Evolutionary conservation across 1,284 basidiomycete species (phyloP).

Genomic region (Salmacisia buchloeana): DNA sequence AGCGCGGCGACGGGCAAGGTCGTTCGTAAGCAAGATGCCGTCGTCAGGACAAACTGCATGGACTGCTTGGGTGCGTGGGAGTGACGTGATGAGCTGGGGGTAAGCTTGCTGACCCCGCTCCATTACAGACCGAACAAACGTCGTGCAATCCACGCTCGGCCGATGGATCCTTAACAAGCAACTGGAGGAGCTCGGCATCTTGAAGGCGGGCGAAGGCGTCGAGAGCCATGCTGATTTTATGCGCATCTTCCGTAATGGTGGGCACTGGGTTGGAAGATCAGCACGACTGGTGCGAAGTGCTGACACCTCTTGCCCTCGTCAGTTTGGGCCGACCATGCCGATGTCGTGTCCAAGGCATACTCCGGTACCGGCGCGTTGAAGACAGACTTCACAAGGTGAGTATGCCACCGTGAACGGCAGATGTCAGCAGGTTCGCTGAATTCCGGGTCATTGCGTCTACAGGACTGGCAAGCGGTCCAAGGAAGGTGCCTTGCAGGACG

Average conservation of each 20-base stretch:
- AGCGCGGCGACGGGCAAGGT: slow-evolving; percentile 11
- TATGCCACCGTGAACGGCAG: not conserved
- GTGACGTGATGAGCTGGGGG: not conserved
- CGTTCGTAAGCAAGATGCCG: slow-evolving; percentile 49
- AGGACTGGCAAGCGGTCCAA: slow-evolving; percentile 84
- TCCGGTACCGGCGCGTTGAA: slow-evolving; percentile 93
- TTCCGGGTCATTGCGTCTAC: not conserved
- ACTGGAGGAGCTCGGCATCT: slow-evolving; percentile 57
- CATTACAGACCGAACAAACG: slow-evolving; percentile 74
- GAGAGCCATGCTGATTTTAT: slow-evolving; percentile 51
- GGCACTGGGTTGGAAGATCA: slow-evolving; percentile 46
- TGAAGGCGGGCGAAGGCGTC: slow-evolving; percentile 32
- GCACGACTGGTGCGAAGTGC: slow-evolving; percentile 11
- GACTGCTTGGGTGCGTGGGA: slow-evolving; percentile 59
- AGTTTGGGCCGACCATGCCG: slow-evolving; percentile 97
- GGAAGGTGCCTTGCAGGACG: slow-evolving; percentile 72
- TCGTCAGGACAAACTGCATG: slow-evolving; percentile 62
- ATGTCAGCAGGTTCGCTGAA: not conserved
- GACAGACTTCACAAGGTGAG: slow-evolving; percentile 74
- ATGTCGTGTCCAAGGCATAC: slow-evolving; percentile 84
- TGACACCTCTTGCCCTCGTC: not conserved
- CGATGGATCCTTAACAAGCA: slow-evolving; percentile 61
- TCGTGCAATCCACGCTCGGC: slow-evolving; percentile 63
- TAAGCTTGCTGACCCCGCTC: not conserved
- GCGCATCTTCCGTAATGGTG: slow-evolving; percentile 80